Conservation (phyloP, 2,329 filamentous ascomycete species). For the Periglandula ipomoeae region DNA sequence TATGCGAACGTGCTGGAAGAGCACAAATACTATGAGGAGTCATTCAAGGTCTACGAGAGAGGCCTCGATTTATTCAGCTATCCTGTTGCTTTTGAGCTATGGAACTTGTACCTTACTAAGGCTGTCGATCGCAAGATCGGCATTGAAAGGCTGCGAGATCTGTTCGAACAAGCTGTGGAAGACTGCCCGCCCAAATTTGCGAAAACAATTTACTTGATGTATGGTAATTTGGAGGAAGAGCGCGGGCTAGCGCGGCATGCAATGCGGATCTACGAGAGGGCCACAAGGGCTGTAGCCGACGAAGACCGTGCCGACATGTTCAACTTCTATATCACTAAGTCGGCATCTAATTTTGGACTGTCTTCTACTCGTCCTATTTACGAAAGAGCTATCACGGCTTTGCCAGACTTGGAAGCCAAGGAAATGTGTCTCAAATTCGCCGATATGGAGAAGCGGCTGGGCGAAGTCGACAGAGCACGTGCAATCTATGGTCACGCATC, state of each 20-base stretch:
- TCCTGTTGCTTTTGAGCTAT: conserved; percentile 94
- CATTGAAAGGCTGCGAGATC: conserved; percentile 85
- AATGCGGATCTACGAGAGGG: conserved; percentile 98
- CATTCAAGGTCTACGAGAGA: conserved; percentile 94
- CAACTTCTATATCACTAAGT: conserved; percentile 99
- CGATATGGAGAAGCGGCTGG: conserved; percentile 85
- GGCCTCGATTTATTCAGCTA: conserved; percentile 98
- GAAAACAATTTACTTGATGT: conserved; percentile 95
- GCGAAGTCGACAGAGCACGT: conserved; percentile 88
- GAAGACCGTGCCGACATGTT: conserved; percentile 97
- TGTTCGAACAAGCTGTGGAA: conserved; percentile 96
- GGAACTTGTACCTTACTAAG: conserved; percentile 97
- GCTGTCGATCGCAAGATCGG: conserved; percentile 93
- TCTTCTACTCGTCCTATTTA: conserved; percentile 93
- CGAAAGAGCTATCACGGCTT: conserved; percentile 86
- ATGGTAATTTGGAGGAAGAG: conserved; percentile 93
- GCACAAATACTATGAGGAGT: conserved; percentile 91
- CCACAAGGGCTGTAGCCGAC: conserved; percentile 87
- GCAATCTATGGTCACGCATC: conserved; percentile 95
- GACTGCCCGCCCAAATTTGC: conserved; percentile 93
- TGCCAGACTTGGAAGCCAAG: conserved; percentile 86
- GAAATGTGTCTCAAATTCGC: conserved; percentile 99
- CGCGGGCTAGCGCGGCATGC: conserved; percentile 88
- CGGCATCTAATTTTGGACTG: conserved; percentile 92
- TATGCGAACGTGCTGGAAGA: conserved; percentile 94